Evolutionary conservation across 177 flowering plant genomes (phyloP).

Genomic region (Tripterygium wilfordii): DNA sequence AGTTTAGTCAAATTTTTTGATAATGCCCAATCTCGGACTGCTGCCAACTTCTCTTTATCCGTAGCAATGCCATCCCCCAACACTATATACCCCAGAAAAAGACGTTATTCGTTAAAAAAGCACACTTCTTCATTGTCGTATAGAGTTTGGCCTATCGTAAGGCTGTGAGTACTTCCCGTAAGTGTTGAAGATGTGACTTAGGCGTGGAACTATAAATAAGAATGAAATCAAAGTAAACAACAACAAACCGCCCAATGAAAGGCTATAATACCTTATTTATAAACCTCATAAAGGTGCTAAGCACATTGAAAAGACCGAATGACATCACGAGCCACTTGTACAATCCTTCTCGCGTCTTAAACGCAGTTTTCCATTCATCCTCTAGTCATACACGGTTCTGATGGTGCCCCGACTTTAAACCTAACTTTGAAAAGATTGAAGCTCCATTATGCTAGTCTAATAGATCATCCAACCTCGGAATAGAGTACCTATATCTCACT

Average conservation of each 20-base stretch:
- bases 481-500: neutral
- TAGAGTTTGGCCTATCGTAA: no score
- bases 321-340: neutral
- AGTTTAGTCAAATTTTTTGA: no score
- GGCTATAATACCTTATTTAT: neutral
- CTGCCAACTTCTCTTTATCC: no score
- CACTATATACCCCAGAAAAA: no score
- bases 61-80: no score
- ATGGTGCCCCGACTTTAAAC: neutral
- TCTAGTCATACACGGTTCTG: neutral
- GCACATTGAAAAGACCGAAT: neutral
- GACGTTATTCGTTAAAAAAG: no score
- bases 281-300: neutral
- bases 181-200: no score
- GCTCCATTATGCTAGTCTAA: neutral
- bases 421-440: neutral
- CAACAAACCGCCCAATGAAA: neutral
- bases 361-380: neutral
- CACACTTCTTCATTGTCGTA: no score
- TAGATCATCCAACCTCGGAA: neutral
- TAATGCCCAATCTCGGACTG: no score
- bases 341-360: neutral
- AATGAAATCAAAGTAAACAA: neutral
- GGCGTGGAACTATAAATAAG: no score
- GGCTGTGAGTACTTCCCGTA: no score